Conservation (phyloP, 2,329 filamentous ascomycete species). For the Trichophyton schoenleinii region DNA sequence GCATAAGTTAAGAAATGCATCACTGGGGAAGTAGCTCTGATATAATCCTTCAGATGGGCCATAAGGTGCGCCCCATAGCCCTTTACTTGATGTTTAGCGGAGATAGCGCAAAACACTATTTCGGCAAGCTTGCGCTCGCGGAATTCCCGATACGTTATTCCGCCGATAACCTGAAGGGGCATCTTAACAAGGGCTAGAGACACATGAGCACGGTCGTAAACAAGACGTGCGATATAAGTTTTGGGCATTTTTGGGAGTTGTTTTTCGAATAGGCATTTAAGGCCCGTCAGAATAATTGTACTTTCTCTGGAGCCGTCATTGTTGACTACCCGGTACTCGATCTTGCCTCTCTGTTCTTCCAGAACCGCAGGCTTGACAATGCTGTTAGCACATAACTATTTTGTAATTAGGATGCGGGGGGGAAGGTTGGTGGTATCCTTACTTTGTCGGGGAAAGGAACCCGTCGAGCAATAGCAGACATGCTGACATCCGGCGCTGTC, state of each 20-base stretch:
- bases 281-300: constrained; percentile 82
- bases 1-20: constrained; percentile 99
- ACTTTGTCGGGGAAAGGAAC: too few species aligned
- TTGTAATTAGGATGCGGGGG: background rate
- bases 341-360: constrained; percentile 86
- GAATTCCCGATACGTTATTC: constrained; percentile 93
- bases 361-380: constrained; percentile 65
- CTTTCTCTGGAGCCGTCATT: constrained; percentile 82
- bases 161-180: constrained; percentile 79
- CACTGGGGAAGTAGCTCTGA: constrained; percentile 88
- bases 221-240: constrained; percentile 92
- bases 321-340: constrained; percentile 95
- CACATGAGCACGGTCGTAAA: constrained; percentile 91
- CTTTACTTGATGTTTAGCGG: constrained; percentile 95
- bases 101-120: constrained; percentile 97
- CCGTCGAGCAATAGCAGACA: too few species aligned
- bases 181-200: constrained; percentile 97
- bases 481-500: too few species aligned
- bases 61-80: constrained; percentile 96
- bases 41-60: constrained; percentile 95
- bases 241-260: constrained; percentile 99
- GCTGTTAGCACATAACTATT: background rate
- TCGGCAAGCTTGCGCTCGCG: constrained; percentile 86
- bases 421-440: too few species aligned
- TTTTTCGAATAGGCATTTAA: constrained; percentile 98